Evolutionary conservation across 2,329 filamentous ascomycete genomes (phyloP).

Genomic region (Colletotrichum theobromicola): DNA sequence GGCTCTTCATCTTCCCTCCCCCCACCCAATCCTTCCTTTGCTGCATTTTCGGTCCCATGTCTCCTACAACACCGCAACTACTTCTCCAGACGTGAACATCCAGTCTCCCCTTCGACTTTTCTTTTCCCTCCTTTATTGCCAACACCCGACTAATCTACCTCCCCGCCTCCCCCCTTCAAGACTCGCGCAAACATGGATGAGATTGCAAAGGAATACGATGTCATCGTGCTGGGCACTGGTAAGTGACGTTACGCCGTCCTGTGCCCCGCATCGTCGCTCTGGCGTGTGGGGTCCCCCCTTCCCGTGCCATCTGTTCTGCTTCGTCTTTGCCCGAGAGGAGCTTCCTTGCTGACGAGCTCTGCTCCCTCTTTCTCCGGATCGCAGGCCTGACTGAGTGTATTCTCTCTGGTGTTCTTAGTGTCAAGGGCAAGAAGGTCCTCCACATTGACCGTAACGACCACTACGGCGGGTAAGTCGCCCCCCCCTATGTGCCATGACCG

Average conservation of each 20-base stretch:
- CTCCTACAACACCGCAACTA: constrained; percentile 19
- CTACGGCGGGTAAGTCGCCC: constrained; percentile 84
- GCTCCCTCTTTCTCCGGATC: constrained; percentile 25
- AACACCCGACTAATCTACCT: constrained; percentile 2
- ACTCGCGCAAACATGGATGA: constrained; percentile 79
- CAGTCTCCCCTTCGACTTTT: background rate
- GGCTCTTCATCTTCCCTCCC: background rate
- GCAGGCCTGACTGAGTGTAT: constrained; percentile 97
- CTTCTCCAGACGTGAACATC: constrained; percentile 16
- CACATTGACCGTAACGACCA: constrained; percentile 99
- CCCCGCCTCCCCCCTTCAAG: background rate
- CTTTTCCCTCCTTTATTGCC: constrained; percentile 5
- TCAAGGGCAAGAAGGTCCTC: constrained; percentile 98
- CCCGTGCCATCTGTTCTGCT: background rate
- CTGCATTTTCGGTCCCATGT: constrained; percentile 21
- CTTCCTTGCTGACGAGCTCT: constrained; percentile 26
- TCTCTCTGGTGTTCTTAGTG: constrained; percentile 94
- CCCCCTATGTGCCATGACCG: background rate
- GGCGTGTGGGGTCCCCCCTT: constrained; percentile 17
- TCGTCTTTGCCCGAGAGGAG: constrained; percentile 26
- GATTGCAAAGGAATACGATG: constrained; percentile 98
- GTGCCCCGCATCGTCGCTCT: constrained; percentile 30
- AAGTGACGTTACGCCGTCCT: constrained; percentile 42
- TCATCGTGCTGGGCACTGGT: constrained; percentile 98
- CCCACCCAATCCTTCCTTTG: constrained; percentile 16